Conservation (phyloP, 495 filamentous ascomycete genomes). For the Hypoxylon perforatum region DNA sequence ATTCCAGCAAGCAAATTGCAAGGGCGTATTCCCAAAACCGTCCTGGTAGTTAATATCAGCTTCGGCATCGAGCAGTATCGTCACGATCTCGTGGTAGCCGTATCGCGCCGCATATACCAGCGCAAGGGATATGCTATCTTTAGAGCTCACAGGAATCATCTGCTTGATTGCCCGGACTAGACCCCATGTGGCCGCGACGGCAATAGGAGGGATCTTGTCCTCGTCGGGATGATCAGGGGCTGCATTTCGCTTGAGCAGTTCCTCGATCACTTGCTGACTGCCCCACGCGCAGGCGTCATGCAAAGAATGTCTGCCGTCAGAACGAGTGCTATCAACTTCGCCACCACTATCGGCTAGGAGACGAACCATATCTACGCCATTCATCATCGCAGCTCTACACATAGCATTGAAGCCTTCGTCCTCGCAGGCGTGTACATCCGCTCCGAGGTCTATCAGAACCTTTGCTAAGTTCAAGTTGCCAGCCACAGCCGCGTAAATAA, state of each 20-base stretch:
- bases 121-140: slow-evolving; percentile 10
- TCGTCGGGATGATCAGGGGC: slow-evolving; percentile 2
- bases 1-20: slow-evolving; percentile 24
- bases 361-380: slow-evolving; percentile 1
- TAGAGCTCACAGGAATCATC: slow-evolving; percentile 15
- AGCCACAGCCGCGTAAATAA: slow-evolving; percentile 5
- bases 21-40: slow-evolving; percentile 19
- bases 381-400: neutral
- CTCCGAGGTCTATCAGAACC: slow-evolving; percentile 9
- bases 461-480: slow-evolving; percentile 3
- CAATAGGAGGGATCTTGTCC: slow-evolving; percentile 11
- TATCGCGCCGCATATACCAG: slow-evolving; percentile 10
- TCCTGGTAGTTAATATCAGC: slow-evolving; percentile 33
- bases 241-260: slow-evolving; percentile 6
- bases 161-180: slow-evolving; percentile 1
- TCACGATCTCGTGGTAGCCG: slow-evolving; percentile 26
- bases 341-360: slow-evolving; percentile 4
- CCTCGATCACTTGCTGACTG: slow-evolving; percentile 2
- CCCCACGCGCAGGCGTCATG: slow-evolving; percentile 19
- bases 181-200: slow-evolving; percentile 3
- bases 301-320: slow-evolving; percentile 1
- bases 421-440: neutral
- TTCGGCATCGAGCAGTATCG: slow-evolving; percentile 25
- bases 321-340: neutral
- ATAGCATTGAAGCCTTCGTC: slow-evolving; percentile 1